Evolutionary conservation across 1,284 basidiomycete species (phyloP), one percentile per base, ranked within the genome.

Genomic region (Heliocybe sulcata): DNA sequence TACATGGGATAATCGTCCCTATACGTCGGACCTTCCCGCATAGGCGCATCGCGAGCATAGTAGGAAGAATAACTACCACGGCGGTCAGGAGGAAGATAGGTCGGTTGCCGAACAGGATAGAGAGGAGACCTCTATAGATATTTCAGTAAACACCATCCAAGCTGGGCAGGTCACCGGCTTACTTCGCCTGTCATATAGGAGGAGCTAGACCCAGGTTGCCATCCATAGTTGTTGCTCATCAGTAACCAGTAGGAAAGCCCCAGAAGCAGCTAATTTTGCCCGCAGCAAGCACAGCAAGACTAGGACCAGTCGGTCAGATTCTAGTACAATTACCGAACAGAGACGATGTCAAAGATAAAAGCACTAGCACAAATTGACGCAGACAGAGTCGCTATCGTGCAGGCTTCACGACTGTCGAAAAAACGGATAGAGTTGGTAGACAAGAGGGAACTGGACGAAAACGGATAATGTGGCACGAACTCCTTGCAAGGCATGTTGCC

Each of bases 21-120:
- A 61, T 75, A 74, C 42, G 65, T 52, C 10, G 71, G 60, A 16
- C 65, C 67, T 25, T 66, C 62, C 51, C 76, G 72, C 6, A n/a
- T 20, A 57, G 73, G 60, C 12, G 73, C 73, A 38, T 71, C 68
- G 63, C 80, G 83, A 52, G 74, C 73, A 62, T 83, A 78, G 59
- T 79, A 81, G 27, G 73, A 62, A n/a, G 61, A 53, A 56, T 65
- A 71, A 56, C 72, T 67, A 56, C 78, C 72, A 53, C 73, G 67
- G 35, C 70, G 62, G 35, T 67, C 65, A 51, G 81, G 78, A n/a
- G 12, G 16, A 42, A 16, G 6, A 16, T 42, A 20, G 12, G 38
- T 42, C 16, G 19, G 19, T n/a, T 42, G 38, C 6, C 38, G 38
- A 16, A n/a, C 38, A 20, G 38, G 38, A 20, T 42, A 42, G 16